These are phyloP conservation scores for Fusarium sp. DNA, from an alignment of 2,329 filamentous ascomycete genomes.

Conservation along the genomic window DNA sequence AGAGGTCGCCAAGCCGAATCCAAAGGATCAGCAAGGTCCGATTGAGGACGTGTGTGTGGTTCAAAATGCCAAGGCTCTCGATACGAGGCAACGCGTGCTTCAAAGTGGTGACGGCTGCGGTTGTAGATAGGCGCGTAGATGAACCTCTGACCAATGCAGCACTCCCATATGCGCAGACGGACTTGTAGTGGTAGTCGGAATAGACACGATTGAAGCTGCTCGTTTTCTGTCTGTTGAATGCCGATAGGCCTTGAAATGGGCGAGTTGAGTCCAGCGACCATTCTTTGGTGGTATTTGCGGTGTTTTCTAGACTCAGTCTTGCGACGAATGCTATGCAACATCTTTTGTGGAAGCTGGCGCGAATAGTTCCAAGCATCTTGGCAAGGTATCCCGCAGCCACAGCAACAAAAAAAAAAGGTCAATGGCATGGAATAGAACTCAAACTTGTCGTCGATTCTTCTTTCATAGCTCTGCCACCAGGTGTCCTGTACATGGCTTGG, in stretches of 20 bases:
- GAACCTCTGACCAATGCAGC: background rate
- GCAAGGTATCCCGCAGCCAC: background rate
- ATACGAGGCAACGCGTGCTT: background rate
- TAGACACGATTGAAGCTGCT: background rate
- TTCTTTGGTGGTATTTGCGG: background rate
- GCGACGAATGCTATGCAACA: background rate
- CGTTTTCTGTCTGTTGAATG: background rate
- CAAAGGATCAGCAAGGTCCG: background rate
- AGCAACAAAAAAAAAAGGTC: background rate
- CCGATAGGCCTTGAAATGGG: background rate
- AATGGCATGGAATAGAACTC: background rate
- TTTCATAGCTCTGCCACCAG: background rate
- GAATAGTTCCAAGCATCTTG: background rate
- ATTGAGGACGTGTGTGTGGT: background rate
- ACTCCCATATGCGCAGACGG: background rate
- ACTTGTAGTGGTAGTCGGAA: background rate
- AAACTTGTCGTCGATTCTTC: background rate
- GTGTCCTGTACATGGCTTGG: background rate
- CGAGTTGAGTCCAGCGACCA: background rate
- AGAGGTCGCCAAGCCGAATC: background rate
- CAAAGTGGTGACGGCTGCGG: background rate
- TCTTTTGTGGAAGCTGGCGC: background rate
- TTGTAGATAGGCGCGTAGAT: background rate
- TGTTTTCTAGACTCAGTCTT: background rate
- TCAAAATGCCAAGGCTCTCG: background rate